Conservation (phyloP, 2,329 filamentous ascomycete genomes). For the Daldinia eschscholtzii region DNA sequence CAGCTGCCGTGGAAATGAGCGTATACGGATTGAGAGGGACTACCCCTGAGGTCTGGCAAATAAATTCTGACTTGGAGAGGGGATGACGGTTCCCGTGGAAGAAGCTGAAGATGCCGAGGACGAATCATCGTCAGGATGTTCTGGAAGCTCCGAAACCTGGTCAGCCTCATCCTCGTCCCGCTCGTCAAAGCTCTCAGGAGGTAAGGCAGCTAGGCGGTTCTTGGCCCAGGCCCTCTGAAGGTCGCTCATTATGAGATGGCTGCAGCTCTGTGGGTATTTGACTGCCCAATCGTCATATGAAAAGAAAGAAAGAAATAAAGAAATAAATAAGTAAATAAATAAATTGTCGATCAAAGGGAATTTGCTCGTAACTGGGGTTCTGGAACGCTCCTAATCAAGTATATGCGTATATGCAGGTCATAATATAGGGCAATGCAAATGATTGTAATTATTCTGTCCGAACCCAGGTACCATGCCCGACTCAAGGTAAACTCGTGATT, state of each 20-base stretch:
- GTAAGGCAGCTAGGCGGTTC: slow-evolving; percentile 74
- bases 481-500: not conserved
- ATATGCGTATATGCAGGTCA: slow-evolving; percentile 14
- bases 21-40: slow-evolving; percentile 47
- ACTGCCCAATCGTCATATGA: slow-evolving; percentile 25
- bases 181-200: slow-evolving; percentile 64
- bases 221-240: slow-evolving; percentile 84
- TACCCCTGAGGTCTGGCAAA: slow-evolving; percentile 80
- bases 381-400: not conserved
- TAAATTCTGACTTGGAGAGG: slow-evolving; percentile 78
- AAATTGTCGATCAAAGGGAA: not conserved
- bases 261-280: not conserved
- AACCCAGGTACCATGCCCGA: not conserved
- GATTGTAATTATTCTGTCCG: not conserved
- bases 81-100: slow-evolving; percentile 91
- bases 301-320: too few relatives aligned
- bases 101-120: slow-evolving; percentile 88
- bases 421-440: slow-evolving; percentile 1
- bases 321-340: too few relatives aligned
- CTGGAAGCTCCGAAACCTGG: slow-evolving; percentile 59
- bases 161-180: slow-evolving; percentile 62
- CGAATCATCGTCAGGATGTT: slow-evolving; percentile 72
- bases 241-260: slow-evolving; percentile 74
- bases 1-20: slow-evolving; percentile 41
- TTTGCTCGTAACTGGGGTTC: not conserved